Conservation (phyloP, 73 alveolate genomes). For the Tetrahymena thermophila region DNA sequence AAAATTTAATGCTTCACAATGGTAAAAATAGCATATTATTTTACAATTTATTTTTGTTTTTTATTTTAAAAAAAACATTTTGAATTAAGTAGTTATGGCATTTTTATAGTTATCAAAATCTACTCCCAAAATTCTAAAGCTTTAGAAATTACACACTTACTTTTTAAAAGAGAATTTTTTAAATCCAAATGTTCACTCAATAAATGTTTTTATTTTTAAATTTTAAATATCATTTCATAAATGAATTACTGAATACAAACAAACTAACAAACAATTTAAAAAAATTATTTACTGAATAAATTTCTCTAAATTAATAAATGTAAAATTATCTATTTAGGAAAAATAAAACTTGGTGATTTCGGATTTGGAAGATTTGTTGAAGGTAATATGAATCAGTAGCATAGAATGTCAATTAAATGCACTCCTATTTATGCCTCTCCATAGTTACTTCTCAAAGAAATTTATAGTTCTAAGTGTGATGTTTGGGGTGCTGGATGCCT, state of each 20-base stretch:
- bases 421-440: slow-evolving; percentile 21
- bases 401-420: neutral
- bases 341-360: neutral
- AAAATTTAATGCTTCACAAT: slow-evolving; percentile 2
- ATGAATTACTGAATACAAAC: too few relatives aligned
- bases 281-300: neutral
- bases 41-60: neutral
- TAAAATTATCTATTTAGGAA: neutral
- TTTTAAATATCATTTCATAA: too few relatives aligned
- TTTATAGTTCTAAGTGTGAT: slow-evolving; percentile 15
- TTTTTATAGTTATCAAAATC: neutral
- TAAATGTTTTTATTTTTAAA: too few relatives aligned
- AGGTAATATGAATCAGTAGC: neutral
- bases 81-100: neutral
- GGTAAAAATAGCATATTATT: neutral
- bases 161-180: too few relatives aligned
- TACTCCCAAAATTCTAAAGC: neutral
- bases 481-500: slow-evolving; percentile 4
- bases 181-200: too few relatives aligned
- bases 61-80: neutral
- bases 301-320: neutral
- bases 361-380: neutral
- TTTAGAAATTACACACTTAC: too few relatives aligned
- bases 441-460: neutral
- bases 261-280: too few relatives aligned